Percentiles rank a stretch among this genome's conserved stretches.
These are phyloP conservation scores for Smallanthus sonchifolius DNA, from an alignment of 129 eudicot species.

Conservation along the genomic window DNA sequence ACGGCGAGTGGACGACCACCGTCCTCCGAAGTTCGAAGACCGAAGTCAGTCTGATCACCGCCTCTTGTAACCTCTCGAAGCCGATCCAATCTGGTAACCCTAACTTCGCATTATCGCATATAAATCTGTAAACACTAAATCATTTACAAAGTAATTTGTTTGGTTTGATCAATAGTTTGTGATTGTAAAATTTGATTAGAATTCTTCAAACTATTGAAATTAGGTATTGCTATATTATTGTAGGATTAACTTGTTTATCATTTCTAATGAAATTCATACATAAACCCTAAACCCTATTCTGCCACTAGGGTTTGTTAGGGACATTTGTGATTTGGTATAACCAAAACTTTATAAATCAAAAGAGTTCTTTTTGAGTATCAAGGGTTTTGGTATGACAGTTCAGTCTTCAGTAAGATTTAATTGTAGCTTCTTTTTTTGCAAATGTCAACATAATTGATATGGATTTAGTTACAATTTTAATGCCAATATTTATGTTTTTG, in stretches of 20 bases:
- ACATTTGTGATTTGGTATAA: neutral
- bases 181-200: neutral
- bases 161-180: neutral
- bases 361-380: neutral
- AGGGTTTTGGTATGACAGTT: neutral
- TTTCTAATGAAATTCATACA: neutral
- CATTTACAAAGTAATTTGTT: neutral
- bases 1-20: neutral
- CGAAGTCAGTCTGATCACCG: neutral
- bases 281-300: slow-evolving; percentile 7
- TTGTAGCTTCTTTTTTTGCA: neutral
- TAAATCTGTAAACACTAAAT: neutral
- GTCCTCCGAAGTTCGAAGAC: neutral
- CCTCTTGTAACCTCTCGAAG: neutral
- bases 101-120: neutral
- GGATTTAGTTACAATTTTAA: neutral
- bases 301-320: neutral
- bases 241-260: neutral
- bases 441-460: neutral
- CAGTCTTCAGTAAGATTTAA: neutral
- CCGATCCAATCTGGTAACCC: neutral
- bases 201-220: neutral
- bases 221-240: neutral
- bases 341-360: neutral
- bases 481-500: neutral